These are phyloP conservation scores for Cornus controversa DNA, from an alignment of 148 eudicot species.

Conservation along the genomic window DNA sequence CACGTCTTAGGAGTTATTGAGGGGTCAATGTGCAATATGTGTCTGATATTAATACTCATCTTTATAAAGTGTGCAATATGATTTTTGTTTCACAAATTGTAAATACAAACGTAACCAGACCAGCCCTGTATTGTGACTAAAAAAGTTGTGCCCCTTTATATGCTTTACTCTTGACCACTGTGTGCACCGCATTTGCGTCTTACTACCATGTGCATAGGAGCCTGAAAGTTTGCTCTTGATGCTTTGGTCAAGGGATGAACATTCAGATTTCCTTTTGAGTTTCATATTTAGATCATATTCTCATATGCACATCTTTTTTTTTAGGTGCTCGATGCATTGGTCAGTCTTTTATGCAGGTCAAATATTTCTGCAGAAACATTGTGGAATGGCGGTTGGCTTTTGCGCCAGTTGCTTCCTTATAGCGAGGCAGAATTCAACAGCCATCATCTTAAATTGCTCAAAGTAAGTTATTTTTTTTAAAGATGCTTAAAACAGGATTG, in stretches of 20 bases:
- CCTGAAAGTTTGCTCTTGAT: neutral
- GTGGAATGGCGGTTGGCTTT: conserved; percentile 99
- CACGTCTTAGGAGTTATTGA: no score
- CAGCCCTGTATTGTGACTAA: neutral
- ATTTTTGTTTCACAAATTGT: neutral
- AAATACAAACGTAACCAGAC: neutral
- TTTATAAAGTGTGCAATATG: neutral
- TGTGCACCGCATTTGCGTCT: neutral
- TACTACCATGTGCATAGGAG: neutral
- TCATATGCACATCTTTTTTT: conserved; percentile 17
- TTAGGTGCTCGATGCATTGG: conserved; percentile 95
- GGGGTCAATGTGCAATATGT: no score
- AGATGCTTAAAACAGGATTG: neutral
- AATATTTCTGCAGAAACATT: conserved; percentile 79
- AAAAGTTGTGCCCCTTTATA: neutral
- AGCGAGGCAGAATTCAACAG: conserved; percentile 72
- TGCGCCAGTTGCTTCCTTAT: conserved; percentile 93
- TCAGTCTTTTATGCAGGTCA: conserved; percentile 85
- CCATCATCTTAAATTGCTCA: conserved; percentile 64
- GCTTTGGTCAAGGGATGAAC: neutral
- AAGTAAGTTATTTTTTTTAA: conserved; percentile 47
- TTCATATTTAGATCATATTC: conserved; percentile 1
- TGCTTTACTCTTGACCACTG: conserved; percentile 1
- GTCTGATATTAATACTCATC: no score
- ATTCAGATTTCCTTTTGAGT: neutral